Base-by-base conservation (phyloP, 2,329 filamentous ascomycete species). In the Fusarium zealandicum region DNA sequence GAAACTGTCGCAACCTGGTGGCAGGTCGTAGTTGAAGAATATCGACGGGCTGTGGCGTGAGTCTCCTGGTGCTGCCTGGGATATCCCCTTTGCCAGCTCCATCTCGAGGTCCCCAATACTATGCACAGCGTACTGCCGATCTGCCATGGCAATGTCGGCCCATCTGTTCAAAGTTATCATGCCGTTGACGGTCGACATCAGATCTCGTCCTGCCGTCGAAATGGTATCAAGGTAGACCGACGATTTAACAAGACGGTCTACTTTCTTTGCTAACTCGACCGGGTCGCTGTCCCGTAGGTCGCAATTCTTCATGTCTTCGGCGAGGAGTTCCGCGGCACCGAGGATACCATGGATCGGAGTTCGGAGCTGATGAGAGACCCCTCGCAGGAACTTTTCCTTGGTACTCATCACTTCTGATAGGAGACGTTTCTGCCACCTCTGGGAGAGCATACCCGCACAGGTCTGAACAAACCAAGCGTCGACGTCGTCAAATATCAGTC, bases 281-380 rank as follows among this genome's bases (percentile, higher is more conserved):
- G 68, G 37, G 1, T 22, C 51, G 0, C 45, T 38, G 5, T 7
- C 30, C 1, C 47, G 11, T 0, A 12, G 20, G 1, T 43, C 11
- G 2, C 9, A 38, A 7, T 41, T 47, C 5, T 66, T 70, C 0
- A 78, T 51, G 31, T 79, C 77, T 48, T 80, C 77, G 0, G 70
- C 72, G 1, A 80, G 64, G 0, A 80, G 60, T 13, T 80, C 70
- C 1, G 64, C 64, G 1, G 68, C 70, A 1, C 70, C 71, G 0
- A 80, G 68, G 3, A 80, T 77, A 0, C 78, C 78, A 28, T 80
- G 78, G 5, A 80, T 78, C 0, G 78, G 78, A 1, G 78, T 80
- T 31, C 78, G 71, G 0, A 80, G 72, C 30, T 80, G 76, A 45
- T 80, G 78, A 0, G 76, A 78, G 8, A 80, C 73, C 0, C 77